Evolutionary conservation across 2,329 filamentous ascomycete genomes (phyloP).

Genomic region (Beauveria caledonica): DNA sequence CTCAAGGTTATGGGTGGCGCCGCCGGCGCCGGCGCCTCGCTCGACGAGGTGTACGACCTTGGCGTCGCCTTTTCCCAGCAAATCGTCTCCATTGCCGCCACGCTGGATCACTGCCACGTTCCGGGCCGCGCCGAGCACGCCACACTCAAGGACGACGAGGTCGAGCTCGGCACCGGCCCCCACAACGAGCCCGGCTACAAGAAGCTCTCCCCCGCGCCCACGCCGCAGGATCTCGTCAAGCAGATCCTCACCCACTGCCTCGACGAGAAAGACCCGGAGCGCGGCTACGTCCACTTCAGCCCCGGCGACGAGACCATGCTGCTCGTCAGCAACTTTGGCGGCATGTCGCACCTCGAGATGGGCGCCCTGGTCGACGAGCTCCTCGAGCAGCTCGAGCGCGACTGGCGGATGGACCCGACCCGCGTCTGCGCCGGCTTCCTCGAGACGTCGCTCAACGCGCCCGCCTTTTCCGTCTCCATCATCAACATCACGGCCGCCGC

Average conservation of each 20-base stretch:
- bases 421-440: slow-evolving; percentile 55
- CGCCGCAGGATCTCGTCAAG: slow-evolving; percentile 41
- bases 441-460: slow-evolving; percentile 65
- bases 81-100: slow-evolving; percentile 50
- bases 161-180: slow-evolving; percentile 58
- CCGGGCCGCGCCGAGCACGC: slow-evolving; percentile 42
- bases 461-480: slow-evolving; percentile 61
- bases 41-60: slow-evolving; percentile 43
- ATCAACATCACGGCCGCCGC: slow-evolving; percentile 48
- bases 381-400: slow-evolving; percentile 37
- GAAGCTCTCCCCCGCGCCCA: slow-evolving; percentile 44
- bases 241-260: slow-evolving; percentile 53
- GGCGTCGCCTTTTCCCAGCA: slow-evolving; percentile 41
- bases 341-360: slow-evolving; percentile 49
- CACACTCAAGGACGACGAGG: slow-evolving; percentile 39
- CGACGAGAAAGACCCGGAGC: slow-evolving; percentile 43
- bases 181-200: slow-evolving; percentile 58
- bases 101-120: slow-evolving; percentile 53
- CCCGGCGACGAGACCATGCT: slow-evolving; percentile 41
- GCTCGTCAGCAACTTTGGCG: slow-evolving; percentile 52
- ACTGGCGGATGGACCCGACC: slow-evolving; percentile 42
- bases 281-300: slow-evolving; percentile 41
- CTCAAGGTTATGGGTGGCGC: slow-evolving; percentile 50
- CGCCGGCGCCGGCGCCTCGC: slow-evolving; percentile 35
- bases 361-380: slow-evolving; percentile 46